Evolutionary conservation across 2,329 filamentous ascomycete genomes (phyloP).

Genomic region (Thelonectria discophora): DNA sequence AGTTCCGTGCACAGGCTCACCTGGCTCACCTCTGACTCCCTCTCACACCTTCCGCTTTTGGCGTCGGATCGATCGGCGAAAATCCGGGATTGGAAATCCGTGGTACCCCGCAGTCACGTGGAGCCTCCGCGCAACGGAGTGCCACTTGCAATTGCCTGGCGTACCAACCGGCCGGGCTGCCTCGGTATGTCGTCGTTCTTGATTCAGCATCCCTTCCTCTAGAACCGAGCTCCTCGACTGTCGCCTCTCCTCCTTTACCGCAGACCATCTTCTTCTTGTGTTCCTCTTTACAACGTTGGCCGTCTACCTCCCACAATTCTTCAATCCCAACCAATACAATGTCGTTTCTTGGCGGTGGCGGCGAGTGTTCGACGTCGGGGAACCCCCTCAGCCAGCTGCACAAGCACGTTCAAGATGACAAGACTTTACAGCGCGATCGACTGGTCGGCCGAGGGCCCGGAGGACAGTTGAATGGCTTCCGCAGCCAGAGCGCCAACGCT

Average conservation of each 20-base stretch:
- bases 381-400: slow-evolving; percentile 98
- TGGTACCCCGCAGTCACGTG: slow-evolving; percentile 50
- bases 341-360: slow-evolving; percentile 94
- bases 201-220: no score
- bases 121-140: slow-evolving; percentile 18
- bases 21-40: slow-evolving; percentile 7
- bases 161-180: slow-evolving; percentile 33
- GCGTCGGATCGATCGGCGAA: slow-evolving; percentile 17
- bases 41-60: background rate
- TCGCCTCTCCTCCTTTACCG: no score
- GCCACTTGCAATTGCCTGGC: slow-evolving; percentile 2
- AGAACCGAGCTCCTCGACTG: no score
- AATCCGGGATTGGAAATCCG: slow-evolving; percentile 12
- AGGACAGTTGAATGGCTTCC: slow-evolving; percentile 78
- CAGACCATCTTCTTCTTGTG: background rate
- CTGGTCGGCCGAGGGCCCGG: slow-evolving; percentile 79
- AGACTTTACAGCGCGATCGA: slow-evolving; percentile 90
- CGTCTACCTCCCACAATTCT: slow-evolving; percentile 10
- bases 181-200: slow-evolving; percentile 40
- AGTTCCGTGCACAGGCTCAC: background rate
- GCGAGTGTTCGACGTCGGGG: slow-evolving; percentile 94
- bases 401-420: slow-evolving; percentile 97
- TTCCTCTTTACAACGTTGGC: background rate
- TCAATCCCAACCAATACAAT: slow-evolving; percentile 59
- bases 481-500: slow-evolving; percentile 73